Evolutionary conservation across 2,329 filamentous ascomycete genomes (phyloP).

Genomic region (Pseudogymnoascus sp.): DNA sequence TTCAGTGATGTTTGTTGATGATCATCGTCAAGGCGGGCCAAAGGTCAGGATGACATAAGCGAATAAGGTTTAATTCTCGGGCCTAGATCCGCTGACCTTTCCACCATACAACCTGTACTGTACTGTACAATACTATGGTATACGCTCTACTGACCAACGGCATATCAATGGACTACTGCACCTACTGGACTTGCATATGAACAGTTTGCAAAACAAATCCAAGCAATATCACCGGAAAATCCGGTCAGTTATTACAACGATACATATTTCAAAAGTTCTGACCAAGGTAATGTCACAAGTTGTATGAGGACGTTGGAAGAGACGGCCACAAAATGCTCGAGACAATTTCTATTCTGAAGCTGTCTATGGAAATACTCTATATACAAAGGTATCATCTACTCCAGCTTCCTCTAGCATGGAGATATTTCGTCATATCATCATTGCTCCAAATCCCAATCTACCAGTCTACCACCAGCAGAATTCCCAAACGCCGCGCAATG

Average conservation of each 20-base stretch:
- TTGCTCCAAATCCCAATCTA: not conserved
- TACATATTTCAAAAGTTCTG: not conserved
- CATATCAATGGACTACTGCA: not conserved
- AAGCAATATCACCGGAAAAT: not conserved
- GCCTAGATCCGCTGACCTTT: slow-evolving; percentile 7
- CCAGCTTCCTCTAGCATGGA: slow-evolving; percentile 7
- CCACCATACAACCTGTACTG: not conserved
- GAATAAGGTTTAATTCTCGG: not conserved
- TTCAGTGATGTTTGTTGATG: slow-evolving; percentile 8
- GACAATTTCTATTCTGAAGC: slow-evolving; percentile 1
- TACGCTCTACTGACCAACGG: not conserved
- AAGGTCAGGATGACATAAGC: slow-evolving; percentile 7
- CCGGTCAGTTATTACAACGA: not conserved
- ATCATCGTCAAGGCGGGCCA: slow-evolving; percentile 8
- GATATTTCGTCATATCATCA: slow-evolving; percentile 7
- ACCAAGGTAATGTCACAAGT: not conserved
- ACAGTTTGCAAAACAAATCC: not conserved
- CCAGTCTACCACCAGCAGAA: not conserved
- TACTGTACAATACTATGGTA: not conserved
- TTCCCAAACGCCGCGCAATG: slow-evolving; percentile 4
- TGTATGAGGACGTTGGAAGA: not conserved
- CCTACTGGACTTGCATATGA: not conserved
- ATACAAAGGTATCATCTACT: slow-evolving; percentile 4
- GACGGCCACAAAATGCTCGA: not conserved
- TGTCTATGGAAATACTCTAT: not conserved